Base-by-base conservation (phyloP, 441 rosid genomes). In the Erysimum cheiri region DNA sequence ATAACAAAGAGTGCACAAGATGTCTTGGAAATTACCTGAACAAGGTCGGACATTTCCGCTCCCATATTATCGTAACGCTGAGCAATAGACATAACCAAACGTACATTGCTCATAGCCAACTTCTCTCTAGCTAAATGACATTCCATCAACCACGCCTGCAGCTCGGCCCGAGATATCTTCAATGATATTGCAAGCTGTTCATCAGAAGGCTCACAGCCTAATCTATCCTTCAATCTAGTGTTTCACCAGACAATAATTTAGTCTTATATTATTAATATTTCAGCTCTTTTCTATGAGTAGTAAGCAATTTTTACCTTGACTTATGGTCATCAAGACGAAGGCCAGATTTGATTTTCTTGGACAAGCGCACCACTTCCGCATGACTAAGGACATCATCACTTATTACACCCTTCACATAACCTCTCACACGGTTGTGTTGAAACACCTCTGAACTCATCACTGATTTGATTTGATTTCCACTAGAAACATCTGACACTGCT, bases 101-200 rank as follows among this genome's bases (percentile, higher is more conserved):
- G 98, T 50, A 95, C 97, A 77, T 95, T 95, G 82, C 93, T 89
- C 99, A 90, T 92, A 50, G 98, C 92, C 72, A 95, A 80, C 81
- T 89, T 95, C 69, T 92, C 98, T 77, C 90, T 87, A 0, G 99
- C 99, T 82, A 90, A 71, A 72, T 87, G 73, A 71, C 89, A 89
- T 60, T 89, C 93, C 49, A 87, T 85, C 72, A 75, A 54, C 70
- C 75, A 80, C 44, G 93, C 80, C 64, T 78, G 97, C 52, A 95
- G 82, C 76, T 89, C 87, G 11, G 88, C 49, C 12, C 86, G 86
- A 75, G 93, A 82, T 60, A 95, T 86, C 74, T 81, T 86, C 84
- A 92, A 78, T 71, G 93, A 90, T 73, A 78, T 74, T 17, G 98
- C 93, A 61, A 95, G 87, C 78, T 95, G 89, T 62, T 85, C 90